phyloP scores from a whole-genome alignment of 352 stramenopile species.

The Phytopythium cucurbitacearum region DNA sequence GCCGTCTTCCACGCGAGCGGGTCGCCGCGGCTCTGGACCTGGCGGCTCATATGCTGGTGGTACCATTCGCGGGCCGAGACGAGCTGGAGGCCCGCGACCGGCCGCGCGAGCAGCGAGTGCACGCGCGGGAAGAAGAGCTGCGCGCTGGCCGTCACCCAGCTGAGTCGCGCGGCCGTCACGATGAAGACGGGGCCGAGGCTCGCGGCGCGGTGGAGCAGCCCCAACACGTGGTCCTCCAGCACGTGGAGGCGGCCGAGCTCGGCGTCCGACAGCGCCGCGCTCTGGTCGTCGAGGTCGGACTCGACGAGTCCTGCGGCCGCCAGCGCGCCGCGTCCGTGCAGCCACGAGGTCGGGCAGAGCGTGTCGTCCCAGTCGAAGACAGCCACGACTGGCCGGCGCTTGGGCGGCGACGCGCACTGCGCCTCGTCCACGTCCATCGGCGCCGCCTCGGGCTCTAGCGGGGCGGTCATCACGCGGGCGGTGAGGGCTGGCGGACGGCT shows the following conservation, averaged over 20 bases:
- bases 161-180: constrained; percentile 50
- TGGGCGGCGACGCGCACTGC: constrained; percentile 3
- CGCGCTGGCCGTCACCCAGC: constrained; percentile 44
- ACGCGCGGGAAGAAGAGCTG: constrained; percentile 43
- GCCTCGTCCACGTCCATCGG: constrained; percentile 1
- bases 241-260: constrained; percentile 20
- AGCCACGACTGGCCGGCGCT: constrained; percentile 19
- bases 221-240: constrained; percentile 36
- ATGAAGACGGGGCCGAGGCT: constrained; percentile 52
- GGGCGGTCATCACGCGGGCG: background rate
- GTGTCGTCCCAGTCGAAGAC: constrained; percentile 73
- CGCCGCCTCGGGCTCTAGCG: background rate
- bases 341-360: constrained; percentile 55
- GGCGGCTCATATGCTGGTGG: constrained; percentile 22
- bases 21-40: constrained; percentile 13
- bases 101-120: constrained; percentile 26
- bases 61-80: constrained; percentile 63
- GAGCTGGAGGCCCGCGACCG: constrained; percentile 31
- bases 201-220: constrained; percentile 33
- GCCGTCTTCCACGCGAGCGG: constrained; percentile 49
- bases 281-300: background rate
- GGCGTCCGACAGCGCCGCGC: constrained; percentile 8
- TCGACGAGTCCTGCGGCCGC: constrained; percentile 35
- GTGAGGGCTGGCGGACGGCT: no score
- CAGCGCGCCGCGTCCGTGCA: constrained; percentile 39